phyloP scores from a whole-genome alignment of 441 rosid genomes.

The Capsella rubella region DNA sequence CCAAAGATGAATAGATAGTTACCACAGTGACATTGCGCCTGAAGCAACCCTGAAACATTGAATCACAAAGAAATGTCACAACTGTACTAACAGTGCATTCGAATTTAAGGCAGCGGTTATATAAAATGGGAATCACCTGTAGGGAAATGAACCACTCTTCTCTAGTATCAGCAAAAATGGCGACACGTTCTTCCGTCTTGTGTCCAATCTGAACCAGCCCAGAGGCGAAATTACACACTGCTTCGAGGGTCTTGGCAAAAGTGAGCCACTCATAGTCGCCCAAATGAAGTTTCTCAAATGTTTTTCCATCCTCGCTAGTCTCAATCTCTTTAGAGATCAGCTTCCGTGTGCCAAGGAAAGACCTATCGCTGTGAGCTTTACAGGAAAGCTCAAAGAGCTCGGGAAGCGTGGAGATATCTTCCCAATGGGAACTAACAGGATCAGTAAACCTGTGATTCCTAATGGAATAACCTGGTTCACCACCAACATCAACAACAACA shows the following conservation, averaged over 20 bases:
- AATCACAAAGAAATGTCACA: constrained; percentile 28
- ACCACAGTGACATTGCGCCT: constrained; percentile 88
- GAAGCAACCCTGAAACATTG: constrained; percentile 78
- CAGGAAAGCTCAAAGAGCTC: constrained; percentile 91
- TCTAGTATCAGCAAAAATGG: constrained; percentile 95
- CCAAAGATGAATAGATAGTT: constrained; percentile 91
- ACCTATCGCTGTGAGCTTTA: constrained; percentile 57
- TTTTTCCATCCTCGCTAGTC: constrained; percentile 64
- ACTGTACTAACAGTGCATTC: constrained; percentile 1
- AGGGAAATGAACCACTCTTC: constrained; percentile 95
- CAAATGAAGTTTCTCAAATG: constrained; percentile 93
- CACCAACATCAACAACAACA: constrained; percentile 78
- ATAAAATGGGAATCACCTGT: constrained; percentile 63
- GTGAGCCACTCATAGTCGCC: constrained; percentile 94
- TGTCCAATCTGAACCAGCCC: constrained; percentile 85
- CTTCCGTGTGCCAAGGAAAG: constrained; percentile 79
- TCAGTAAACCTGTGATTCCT: constrained; percentile 62
- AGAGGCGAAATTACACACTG: constrained; percentile 79
- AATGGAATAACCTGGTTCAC: constrained; percentile 80
- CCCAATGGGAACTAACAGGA: constrained; percentile 81
- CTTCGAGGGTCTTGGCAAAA: constrained; percentile 64
- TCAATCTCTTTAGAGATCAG: constrained; percentile 72
- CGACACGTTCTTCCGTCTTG: constrained; percentile 75
- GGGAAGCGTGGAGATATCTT: constrained; percentile 80
- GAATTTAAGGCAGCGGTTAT: background rate